Base-by-base conservation (phyloP, 106 monocot genomes). In the Dendrobium nobile region DNA sequence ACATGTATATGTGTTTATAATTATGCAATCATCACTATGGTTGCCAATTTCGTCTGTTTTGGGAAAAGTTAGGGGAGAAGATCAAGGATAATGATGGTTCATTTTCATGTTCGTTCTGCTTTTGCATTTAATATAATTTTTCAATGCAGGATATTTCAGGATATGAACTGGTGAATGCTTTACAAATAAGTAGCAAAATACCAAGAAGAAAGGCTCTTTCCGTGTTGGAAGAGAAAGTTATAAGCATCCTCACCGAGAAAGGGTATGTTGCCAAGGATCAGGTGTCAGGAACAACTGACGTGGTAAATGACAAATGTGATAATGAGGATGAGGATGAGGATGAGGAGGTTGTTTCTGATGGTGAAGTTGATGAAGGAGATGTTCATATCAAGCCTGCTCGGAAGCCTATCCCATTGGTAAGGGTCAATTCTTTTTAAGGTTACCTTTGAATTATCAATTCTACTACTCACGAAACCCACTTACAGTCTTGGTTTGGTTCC, bases 351-450 rank as follows among this genome's bases (percentile, higher is more conserved):
- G 86, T 94, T 13, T 67, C 31, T 68, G 97, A 98, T 91, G 97
- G 97, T 84, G 92, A 92, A 87, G 89, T 98, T 24, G 97, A 98
- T 88, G 94, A 98, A 89, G 97, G 97, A 45, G 97, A 98, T 87
- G 85, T 98, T 85, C 97, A 98, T 80, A 98, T 98, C 78, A 94
- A 92, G 84, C 97, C 97, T 73, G 56, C 82, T 70, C 81, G 91
- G 43, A 93, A 91, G 83, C 82, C 84, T n/a, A 43, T 79, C 41
- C 93, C 89, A 43, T 75, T 87, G 89, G 95, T 96, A 15, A 89
- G 83, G 54, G 0, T 78, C 17, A 72, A 51, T 51, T 67, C 40
- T 51, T 77, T 20, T n/a, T 42, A 47, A 37, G 17, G 15, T 40
- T 72, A 40, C 15, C 22, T 6, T 65, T 65, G 9, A 65, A 24